Percentiles rank a stretch among this genome's conserved stretches.
Conservation (phyloP, 768 basidiomycete genomes). For the Psilocybe cubensis region DNA sequence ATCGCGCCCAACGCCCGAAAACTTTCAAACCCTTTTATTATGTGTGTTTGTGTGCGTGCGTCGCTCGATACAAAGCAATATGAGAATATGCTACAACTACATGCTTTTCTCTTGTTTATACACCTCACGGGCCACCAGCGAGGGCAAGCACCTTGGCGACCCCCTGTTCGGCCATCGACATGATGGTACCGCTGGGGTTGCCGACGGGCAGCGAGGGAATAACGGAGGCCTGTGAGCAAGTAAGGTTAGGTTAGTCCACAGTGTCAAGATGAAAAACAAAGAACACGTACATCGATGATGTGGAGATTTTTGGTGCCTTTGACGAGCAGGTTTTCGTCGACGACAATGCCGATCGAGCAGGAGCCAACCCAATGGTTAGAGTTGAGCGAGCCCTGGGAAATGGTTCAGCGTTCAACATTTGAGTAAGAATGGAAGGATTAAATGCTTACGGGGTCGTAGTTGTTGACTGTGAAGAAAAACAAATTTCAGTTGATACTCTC, state of each 20-base stretch:
- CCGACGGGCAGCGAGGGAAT: constrained; percentile 58
- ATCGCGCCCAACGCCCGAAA: too few relatives aligned
- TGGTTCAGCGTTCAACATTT: not conserved
- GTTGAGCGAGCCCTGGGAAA: constrained; percentile 41
- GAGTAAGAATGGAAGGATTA: not conserved
- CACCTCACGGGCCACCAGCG: constrained; percentile 50
- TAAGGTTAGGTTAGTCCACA: not conserved
- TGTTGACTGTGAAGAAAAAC: constrained; percentile 34
- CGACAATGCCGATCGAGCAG: constrained; percentile 53
- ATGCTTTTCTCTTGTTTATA: not conserved
- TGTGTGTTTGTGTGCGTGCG: too few relatives aligned
- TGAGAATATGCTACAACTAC: not conserved
- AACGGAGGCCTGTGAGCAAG: constrained; percentile 33
- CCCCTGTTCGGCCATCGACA: constrained; percentile 63
- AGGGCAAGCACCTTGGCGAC: constrained; percentile 59
- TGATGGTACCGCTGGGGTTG: constrained; percentile 59
- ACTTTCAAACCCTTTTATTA: not conserved
- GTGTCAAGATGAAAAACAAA: not conserved
- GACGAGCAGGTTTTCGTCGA: constrained; percentile 63
- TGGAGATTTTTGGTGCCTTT: constrained; percentile 53
- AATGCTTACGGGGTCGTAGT: constrained; percentile 33
- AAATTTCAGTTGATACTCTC: not conserved
- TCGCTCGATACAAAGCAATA: not conserved
- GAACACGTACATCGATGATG: constrained; percentile 49
- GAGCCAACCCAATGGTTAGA: constrained; percentile 72